Base-by-base conservation (phyloP, 2,329 filamentous ascomycete genomes). In the Colletotrichum cereale region DNA sequence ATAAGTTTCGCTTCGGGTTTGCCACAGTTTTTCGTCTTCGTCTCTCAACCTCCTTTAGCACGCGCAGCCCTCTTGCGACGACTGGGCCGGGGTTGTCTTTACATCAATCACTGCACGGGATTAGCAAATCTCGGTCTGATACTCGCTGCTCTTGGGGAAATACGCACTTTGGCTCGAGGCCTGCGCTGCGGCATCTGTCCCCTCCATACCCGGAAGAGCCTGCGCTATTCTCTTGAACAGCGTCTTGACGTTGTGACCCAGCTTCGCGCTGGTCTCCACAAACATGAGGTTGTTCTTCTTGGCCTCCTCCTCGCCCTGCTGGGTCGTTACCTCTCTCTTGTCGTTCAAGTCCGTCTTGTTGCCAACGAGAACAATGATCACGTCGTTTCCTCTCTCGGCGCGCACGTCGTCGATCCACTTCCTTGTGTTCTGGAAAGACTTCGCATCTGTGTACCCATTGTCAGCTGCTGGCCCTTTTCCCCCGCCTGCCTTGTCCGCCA, bases 381-480 rank as follows among this genome's bases (percentile, higher is more conserved):
- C 97, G 83, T 99, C 96, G 86, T 97, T 97, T 62, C 96, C 96
- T 79, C 96, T 90, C 86, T 99, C 96, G 62, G 95, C 96, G 73
- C 96, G 90, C 70, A 99, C 96, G 80, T 99, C 96, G 80, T 99
- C 96, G 75, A 99, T 97, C 96, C 97, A 99, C 88, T 99, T 99
- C 79, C 95, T 91, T 66, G 96, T 99, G 84, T 99, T 98, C 81
- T 98, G 93, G 86, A 99, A 99, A 31, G 95, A 97, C 84, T 98
- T 98, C 74, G 93, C 92, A 82, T 96, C 91, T 93, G 77, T 42
- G 55, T 44, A 61, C 40, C 52, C 47, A 24, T 29, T 57, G 66
- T 67, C 8, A 55, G 56, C 34, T 42, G 26, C 14, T 26, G 7
- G 26, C 6, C 47, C 16, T 2, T 16, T 55, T 50, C 16, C 18